Evolutionary conservation across 352 stramenopile genomes (phyloP).

Genomic region (Poterioochromonas sp.): DNA sequence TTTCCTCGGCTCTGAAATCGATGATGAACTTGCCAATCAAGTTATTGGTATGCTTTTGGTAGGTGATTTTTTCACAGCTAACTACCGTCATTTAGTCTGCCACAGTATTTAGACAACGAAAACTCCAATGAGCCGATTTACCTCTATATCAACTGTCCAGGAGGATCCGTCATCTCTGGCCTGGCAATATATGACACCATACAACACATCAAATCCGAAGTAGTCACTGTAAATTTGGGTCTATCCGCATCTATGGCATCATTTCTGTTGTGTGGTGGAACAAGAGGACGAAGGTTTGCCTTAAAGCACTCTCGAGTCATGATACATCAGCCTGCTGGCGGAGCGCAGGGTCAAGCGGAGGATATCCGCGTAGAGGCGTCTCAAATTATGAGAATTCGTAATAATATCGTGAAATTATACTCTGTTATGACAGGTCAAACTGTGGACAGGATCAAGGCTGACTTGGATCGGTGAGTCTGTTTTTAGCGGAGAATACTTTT

Average conservation of each 20-base stretch:
- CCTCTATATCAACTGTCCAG: conserved; percentile 97
- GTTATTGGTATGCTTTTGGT: conserved; percentile 70
- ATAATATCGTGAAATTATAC: conserved; percentile 75
- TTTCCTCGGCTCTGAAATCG: conserved; percentile 83
- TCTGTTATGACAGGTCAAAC: conserved; percentile 70
- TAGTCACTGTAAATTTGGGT: conserved; percentile 94
- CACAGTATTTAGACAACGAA: conserved; percentile 72
- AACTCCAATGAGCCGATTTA: conserved; percentile 93
- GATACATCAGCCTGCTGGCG: conserved; percentile 93
- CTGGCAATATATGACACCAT: conserved; percentile 97
- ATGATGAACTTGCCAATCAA: conserved; percentile 67
- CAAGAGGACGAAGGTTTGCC: conserved; percentile 69
- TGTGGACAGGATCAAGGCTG: conserved; percentile 35
- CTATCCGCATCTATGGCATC: conserved; percentile 90
- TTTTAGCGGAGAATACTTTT: too few relatives aligned
- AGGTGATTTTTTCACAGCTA: background rate
- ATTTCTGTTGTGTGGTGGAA: conserved; percentile 82
- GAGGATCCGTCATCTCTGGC: conserved; percentile 88
- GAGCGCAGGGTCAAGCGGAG: conserved; percentile 88
- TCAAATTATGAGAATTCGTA: conserved; percentile 69
- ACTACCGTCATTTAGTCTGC: background rate
- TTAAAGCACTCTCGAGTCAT: conserved; percentile 89
- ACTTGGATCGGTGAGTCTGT: background rate
- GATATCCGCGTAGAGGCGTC: conserved; percentile 77
- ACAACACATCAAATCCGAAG: conserved; percentile 87